Evolutionary conservation across 2,329 filamentous ascomycete genomes (phyloP).

Genomic region (Penicillium sp.): DNA sequence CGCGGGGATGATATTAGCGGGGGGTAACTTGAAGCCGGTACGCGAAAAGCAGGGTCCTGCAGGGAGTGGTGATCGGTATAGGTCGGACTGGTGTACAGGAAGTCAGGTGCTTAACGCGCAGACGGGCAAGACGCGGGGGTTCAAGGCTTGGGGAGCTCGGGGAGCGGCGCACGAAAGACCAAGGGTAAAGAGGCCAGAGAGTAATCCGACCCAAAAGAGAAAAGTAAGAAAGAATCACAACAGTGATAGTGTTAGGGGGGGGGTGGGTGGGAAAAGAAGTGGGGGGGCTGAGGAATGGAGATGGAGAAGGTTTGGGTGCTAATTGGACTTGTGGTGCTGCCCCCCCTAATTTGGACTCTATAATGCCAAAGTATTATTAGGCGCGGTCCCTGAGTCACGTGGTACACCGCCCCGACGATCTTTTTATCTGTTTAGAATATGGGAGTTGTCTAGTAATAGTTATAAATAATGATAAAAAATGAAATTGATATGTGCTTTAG

Average conservation of each 20-base stretch:
- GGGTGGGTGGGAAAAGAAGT: neutral
- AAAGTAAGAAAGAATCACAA: neutral
- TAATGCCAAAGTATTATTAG: neutral
- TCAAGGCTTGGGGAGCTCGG: neutral
- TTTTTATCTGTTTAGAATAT: neutral
- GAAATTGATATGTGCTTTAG: no score
- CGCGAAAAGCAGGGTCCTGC: neutral
- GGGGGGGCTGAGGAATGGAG: constrained; percentile 4
- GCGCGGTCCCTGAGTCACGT: constrained; percentile 1
- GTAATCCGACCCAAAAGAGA: neutral
- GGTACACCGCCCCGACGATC: constrained; percentile 1
- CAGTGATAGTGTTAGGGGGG: neutral
- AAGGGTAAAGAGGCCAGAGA: neutral
- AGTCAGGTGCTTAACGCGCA: neutral
- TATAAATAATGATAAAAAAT: neutral
- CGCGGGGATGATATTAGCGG: constrained; percentile 1
- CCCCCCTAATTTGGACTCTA: neutral
- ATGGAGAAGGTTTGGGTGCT: constrained; percentile 3
- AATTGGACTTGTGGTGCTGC: constrained; percentile 2
- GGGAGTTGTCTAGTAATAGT: neutral
- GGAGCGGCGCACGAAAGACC: neutral
- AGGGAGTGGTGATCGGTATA: neutral
- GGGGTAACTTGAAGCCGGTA: neutral
- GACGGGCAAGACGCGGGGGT: neutral
- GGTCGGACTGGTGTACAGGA: neutral